Evolutionary conservation across 1,139 yeast genomes (phyloP).

Genomic region (Diutina pseudorugosa): DNA sequence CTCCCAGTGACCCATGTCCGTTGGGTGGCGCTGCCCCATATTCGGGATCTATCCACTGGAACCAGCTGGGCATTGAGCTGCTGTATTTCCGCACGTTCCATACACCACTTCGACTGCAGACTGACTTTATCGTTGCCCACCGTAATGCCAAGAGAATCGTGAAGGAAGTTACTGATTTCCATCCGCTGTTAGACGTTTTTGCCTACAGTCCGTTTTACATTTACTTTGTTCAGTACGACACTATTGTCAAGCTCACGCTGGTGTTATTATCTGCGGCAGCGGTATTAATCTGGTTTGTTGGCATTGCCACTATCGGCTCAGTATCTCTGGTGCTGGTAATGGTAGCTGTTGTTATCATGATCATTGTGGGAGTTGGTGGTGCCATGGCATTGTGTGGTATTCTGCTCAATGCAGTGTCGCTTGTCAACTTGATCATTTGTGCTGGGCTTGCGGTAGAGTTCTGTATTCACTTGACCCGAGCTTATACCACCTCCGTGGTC

Average conservation of each 20-base stretch:
- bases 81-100: slow-evolving; percentile 77
- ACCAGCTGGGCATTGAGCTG: slow-evolving; percentile 34
- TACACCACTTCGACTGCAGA: slow-evolving; percentile 65
- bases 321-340: slow-evolving; percentile 45
- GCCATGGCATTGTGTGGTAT: slow-evolving; percentile 66
- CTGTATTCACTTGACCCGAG: slow-evolving; percentile 76
- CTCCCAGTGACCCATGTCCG: slow-evolving; percentile 85
- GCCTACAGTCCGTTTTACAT: slow-evolving; percentile 91
- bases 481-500: slow-evolving; percentile 34
- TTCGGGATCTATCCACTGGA: slow-evolving; percentile 40
- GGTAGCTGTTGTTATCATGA: slow-evolving; percentile 46
- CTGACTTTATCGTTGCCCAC: slow-evolving; percentile 74
- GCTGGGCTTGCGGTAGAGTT: slow-evolving; percentile 91
- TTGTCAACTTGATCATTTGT: slow-evolving; percentile 82
- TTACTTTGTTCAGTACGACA: slow-evolving; percentile 77
- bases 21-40: slow-evolving; percentile 95
- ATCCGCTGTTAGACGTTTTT: slow-evolving; percentile 44
- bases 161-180: slow-evolving; percentile 34
- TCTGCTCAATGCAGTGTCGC: slow-evolving; percentile 75
- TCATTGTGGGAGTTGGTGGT: slow-evolving; percentile 67
- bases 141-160: slow-evolving; percentile 62
- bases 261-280: slow-evolving; percentile 45
- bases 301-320: slow-evolving; percentile 57
- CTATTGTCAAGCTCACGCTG: slow-evolving; percentile 48
- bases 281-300: slow-evolving; percentile 38